Conservation (phyloP, 2,329 filamentous ascomycete species). For the Remersonia thermophila region DNA sequence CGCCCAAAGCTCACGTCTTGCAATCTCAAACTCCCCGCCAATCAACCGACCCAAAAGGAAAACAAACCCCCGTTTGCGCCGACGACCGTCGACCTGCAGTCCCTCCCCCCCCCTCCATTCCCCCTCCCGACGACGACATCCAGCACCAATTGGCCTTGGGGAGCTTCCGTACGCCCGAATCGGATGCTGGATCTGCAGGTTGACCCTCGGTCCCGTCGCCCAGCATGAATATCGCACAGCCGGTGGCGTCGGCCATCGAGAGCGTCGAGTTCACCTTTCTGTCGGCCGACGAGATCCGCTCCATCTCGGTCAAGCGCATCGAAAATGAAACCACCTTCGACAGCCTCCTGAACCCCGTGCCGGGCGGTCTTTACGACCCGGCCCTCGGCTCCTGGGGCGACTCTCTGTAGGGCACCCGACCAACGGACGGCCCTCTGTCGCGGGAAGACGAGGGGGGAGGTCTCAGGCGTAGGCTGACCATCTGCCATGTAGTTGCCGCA, state of each 20-base stretch:
- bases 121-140: background rate
- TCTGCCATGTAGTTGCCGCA: slow-evolving; percentile 62
- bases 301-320: slow-evolving; percentile 86
- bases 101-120: slow-evolving; percentile 3
- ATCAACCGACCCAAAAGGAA: slow-evolving; percentile 8
- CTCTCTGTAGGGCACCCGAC: slow-evolving; percentile 47
- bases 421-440: background rate
- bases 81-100: background rate
- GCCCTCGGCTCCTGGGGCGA: slow-evolving; percentile 85
- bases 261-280: slow-evolving; percentile 86
- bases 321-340: slow-evolving; percentile 93
- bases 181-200: slow-evolving; percentile 10
- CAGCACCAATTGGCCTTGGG: background rate
- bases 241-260: slow-evolving; percentile 70
- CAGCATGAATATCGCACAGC: slow-evolving; percentile 62
- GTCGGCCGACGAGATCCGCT: slow-evolving; percentile 67
- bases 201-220: slow-evolving; percentile 2
- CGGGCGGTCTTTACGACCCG: slow-evolving; percentile 84
- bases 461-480: slow-evolving; percentile 7
- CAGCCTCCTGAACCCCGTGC: slow-evolving; percentile 74
- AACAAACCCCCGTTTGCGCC: background rate
- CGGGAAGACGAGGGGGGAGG: background rate
- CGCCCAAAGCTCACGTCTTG: background rate
- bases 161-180: background rate
- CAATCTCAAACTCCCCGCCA: slow-evolving; percentile 16